Base-by-base conservation (phyloP, 2,329 filamentous ascomycete genomes). In the Aspergillus oerlinghausenensis region DNA sequence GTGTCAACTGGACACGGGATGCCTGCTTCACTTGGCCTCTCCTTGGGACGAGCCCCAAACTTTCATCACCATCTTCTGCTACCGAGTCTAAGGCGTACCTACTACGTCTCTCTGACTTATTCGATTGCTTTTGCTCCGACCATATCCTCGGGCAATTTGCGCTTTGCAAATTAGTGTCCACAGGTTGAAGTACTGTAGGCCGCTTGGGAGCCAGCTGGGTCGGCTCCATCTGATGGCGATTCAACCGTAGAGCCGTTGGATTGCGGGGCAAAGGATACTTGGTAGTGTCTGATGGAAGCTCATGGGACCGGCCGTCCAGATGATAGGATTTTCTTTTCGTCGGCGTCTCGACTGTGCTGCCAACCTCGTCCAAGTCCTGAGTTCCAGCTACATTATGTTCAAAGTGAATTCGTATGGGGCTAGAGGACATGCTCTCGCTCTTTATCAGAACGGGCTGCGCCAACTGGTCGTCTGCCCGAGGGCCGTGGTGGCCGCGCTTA, bases 331-430 rank as follows among this genome's bases (percentile, higher is more conserved):
- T 63, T 32, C 59, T 61, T 56, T 73, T 75, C 11, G 77, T 83
- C 52, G 75, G 68, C 63, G 79, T 73, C 49, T 71, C 62, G 19
- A 75, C 67, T 45, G 54, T 59, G 32, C 69, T 70, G 7, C 77
- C 79, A 52, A 78, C 71, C 45, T 80, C 76, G 64, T 85, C 82
- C 10, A 88, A 75, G 65, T 88, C 85, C 51, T 88, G 77, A 54
- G 84, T 88, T 52, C 85, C 84, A 43, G 82, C 75, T 0, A 78
- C 61, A 23, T 49, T 45, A 28, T 52, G 54, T 8, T 59, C 32
- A 8, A 55, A 54, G 50, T 55, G 52, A 11, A 51, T 54, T 11
- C 51, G 60, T n/a, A 66, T 10, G 28, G 71, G 68, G 55, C 71
- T 73, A 42, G 71, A 73, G 38, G 71, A 71, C 25, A 66, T 52